Base-by-base conservation (phyloP, 371 early-diverging fungal genomes). In the Apophysomyces elegans region DNA sequence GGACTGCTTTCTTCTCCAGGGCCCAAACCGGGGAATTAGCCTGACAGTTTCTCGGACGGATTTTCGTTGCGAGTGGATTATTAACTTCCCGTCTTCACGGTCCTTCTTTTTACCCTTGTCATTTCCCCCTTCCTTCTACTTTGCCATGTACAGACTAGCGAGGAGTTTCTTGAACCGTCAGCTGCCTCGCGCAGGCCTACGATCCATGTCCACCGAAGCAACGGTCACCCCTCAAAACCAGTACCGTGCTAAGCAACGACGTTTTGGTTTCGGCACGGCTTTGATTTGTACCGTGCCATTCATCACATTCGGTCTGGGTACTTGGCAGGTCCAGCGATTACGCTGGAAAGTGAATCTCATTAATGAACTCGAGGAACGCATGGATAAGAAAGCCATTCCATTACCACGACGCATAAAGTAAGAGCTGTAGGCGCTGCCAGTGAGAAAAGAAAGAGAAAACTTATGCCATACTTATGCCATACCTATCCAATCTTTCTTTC, bases 321-420 rank as follows among this genome's bases (percentile, higher is more conserved):
- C 87, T 13, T 97, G 97, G 96, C 97, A 97, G 76, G 86, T 92
- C 1, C 90, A 95, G 67, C 84, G 97, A 16, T 83, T 96, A 59
- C 88, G 88, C 36, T 96, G 96, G 96, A 97, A 97, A 76, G 84
- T 89, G 4, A 80, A 85, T 43, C 81, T 95, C 45, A 93, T 96
- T 54, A 84, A 90, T 57, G 82, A 84, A 14, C 74, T 90, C 32
- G 90, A 93, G 70, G 85, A 88, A 26, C 78, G 88, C 21, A 83
- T 92, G 82, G 70, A 78, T 12, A 73, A 82, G 64, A 82, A 83
- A 7, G 83, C 94, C 1, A 85, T 93, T 47, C 86, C 90, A 6
- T 73, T 95, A 56, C 91, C 93, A 21, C 83, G 82, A 37, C 84
- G 81, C 65, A 82, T 88, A 75, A 88, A 80, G 89, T 89, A 74